Base-by-base conservation (phyloP, 495 filamentous ascomycete species). In the Aspergillus indologenus region DNA sequence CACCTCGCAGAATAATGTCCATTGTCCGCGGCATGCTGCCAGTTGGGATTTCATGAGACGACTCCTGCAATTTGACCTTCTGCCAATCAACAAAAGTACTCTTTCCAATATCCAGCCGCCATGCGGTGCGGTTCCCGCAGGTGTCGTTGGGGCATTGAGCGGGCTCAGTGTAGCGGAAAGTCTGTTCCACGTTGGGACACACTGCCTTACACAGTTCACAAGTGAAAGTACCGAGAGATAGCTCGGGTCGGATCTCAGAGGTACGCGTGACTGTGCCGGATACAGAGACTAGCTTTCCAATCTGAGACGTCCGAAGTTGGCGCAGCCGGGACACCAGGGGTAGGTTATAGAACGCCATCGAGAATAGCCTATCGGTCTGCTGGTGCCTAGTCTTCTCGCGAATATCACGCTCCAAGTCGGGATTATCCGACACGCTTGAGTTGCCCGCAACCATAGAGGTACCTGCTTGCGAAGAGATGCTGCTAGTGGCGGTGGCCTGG, bases 21-120 rank as follows among this genome's bases (percentile, higher is more conserved):
- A 99, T 91, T 5, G 94, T 99, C 45, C 94, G 85, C 3, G 94
- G 94, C 94, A 99, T 99, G 73, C 91, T 96, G 44, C 94, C 94
- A 1, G 94, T 99, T 0, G 94, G 94, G 49, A 99, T 99, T 71
- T 99, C 94, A 18, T 92, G 92, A 53, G 90, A 94, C 70, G 96
- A 98, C 75, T 99, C 94, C 72, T 99, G 94, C 29, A 98, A 88
- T 53, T 95, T 86, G 21, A 98, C 90, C 70, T 98, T 98, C 63
- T 99, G 94, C 94, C 94, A 99, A 73, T 99, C 94, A 20, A 98
- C 89, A 66, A 99, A 99, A 2, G 92, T 96, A 69, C 92, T 96
- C 71, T 96, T 94, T 46, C 91, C 83, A 68, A 99, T 98, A 64
- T 99, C 93, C 5, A 99, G 78, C 22, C 91, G 85, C 94, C 94